Conservation (phyloP, 805 yeast genomes). For the Wickerhamomyces chaumierensis region DNA sequence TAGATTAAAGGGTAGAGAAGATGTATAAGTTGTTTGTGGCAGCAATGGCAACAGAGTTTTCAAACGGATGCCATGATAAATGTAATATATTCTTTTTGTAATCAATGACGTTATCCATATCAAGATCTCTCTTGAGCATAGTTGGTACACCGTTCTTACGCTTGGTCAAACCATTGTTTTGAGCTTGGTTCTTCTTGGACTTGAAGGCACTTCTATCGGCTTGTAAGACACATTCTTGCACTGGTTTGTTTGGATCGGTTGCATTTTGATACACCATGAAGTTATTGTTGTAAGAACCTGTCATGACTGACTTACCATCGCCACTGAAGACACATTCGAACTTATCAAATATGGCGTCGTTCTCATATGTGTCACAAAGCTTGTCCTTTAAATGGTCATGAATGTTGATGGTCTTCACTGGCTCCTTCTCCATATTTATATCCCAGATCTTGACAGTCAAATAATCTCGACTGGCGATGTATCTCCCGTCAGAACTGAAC, state of each 20-base stretch:
- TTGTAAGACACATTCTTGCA: slow-evolving; percentile 67
- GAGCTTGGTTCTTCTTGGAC: slow-evolving; percentile 44
- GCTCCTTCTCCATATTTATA: slow-evolving; percentile 91
- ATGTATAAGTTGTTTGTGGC: slow-evolving; percentile 92
- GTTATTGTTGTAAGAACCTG: slow-evolving; percentile 95
- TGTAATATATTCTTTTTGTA: slow-evolving; percentile 91
- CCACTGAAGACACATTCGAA: slow-evolving; percentile 95
- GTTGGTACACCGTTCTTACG: slow-evolving; percentile 24
- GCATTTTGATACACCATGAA: slow-evolving; percentile 94
- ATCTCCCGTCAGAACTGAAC: slow-evolving; percentile 84
- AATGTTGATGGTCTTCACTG: slow-evolving; percentile 86
- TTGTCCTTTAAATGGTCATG: slow-evolving; percentile 92
- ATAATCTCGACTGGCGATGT: slow-evolving; percentile 94
- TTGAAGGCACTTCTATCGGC: slow-evolving; percentile 98
- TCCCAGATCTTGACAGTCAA: slow-evolving; percentile 98
- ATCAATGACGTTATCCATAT: slow-evolving; percentile 64
- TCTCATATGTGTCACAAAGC: slow-evolving; percentile 94
- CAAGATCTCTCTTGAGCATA: slow-evolving; percentile 33
- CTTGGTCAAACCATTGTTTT: slow-evolving; percentile 17
- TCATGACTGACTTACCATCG: slow-evolving; percentile 84
- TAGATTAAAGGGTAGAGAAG: slow-evolving; percentile 47
- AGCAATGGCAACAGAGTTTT: slow-evolving; percentile 94
- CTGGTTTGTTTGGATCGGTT: slow-evolving; percentile 23
- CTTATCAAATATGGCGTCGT: slow-evolving; percentile 96
- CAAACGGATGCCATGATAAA: slow-evolving; percentile 96